phyloP scores from a whole-genome alignment of 345 rosid species.

The Carallia brachiata region DNA sequence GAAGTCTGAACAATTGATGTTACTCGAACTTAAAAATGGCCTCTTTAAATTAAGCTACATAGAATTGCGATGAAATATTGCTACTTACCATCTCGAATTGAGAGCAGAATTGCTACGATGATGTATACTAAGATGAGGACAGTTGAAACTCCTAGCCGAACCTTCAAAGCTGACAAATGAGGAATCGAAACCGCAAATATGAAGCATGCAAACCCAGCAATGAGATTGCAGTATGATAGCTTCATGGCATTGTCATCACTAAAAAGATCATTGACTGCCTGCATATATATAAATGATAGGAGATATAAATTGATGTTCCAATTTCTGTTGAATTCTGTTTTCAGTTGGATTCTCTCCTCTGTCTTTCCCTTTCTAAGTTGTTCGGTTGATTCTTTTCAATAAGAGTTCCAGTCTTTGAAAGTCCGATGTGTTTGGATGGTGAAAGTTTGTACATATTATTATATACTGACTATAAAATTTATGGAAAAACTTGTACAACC shows the following conservation, averaged over 20 bases:
- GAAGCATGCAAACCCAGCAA: constrained; percentile 49
- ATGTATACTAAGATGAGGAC: constrained; percentile 63
- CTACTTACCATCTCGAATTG: constrained; percentile 60
- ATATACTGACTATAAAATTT: too few species aligned
- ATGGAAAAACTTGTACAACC: too few species aligned
- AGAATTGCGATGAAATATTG: too few species aligned
- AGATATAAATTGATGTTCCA: not conserved
- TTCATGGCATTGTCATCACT: constrained; percentile 44
- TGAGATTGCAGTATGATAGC: constrained; percentile 54
- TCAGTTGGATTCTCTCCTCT: too few species aligned
- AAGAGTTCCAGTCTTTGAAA: too few species aligned
- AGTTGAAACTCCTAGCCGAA: constrained; percentile 87
- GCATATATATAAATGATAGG: constrained; percentile 16
- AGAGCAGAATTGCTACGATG: constrained; percentile 52
- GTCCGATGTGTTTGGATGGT: too few species aligned
- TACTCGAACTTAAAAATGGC: too few species aligned
- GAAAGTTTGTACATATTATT: too few species aligned
- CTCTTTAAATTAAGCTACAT: too few species aligned
- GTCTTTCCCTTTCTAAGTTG: too few species aligned
- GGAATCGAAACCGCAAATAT: constrained; percentile 82
- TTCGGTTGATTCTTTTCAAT: too few species aligned
- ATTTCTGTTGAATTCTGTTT: too few species aligned
- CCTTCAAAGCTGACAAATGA: constrained; percentile 76
- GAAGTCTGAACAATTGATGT: not conserved
- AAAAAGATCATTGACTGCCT: constrained; percentile 58